phyloP scores from a whole-genome alignment of 1,139 yeast species.

The Hemisphaericaspora lyxosophila region DNA sequence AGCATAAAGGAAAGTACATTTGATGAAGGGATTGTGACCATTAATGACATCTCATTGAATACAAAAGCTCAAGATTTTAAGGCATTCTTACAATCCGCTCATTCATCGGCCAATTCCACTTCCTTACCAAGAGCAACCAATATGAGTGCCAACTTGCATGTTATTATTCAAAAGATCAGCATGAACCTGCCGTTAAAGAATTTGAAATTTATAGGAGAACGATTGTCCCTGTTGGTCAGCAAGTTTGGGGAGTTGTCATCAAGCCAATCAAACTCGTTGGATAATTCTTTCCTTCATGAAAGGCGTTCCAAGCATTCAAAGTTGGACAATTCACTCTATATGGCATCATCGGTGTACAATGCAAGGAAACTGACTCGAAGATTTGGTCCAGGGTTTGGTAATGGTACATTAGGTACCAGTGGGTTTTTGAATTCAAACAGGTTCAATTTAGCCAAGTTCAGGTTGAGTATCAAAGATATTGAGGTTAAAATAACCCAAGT shows the following conservation, averaged over 20 bases:
- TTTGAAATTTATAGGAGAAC: slow-evolving; percentile 15
- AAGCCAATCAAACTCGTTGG: slow-evolving; percentile 18
- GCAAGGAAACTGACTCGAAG: slow-evolving; percentile 2
- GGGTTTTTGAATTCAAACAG: slow-evolving; percentile 4
- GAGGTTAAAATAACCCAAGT: slow-evolving; percentile 27
- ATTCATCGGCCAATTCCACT: slow-evolving; percentile 13
- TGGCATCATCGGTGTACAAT: slow-evolving; percentile 6
- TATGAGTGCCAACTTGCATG: slow-evolving; percentile 19
- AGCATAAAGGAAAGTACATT: slow-evolving; percentile 10
- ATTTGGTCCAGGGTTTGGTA: slow-evolving; percentile 10
- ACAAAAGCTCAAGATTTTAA: slow-evolving; percentile 26
- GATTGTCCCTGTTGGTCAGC: slow-evolving; percentile 13
- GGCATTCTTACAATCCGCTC: slow-evolving; percentile 21
- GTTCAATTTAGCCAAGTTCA: slow-evolving; percentile 19
- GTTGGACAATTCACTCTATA: slow-evolving; percentile 8
- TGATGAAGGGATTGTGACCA: slow-evolving; percentile 17
- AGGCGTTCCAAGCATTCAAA: slow-evolving; percentile 1
- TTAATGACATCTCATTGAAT: slow-evolving; percentile 22
- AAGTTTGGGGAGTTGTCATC: slow-evolving; percentile 22
- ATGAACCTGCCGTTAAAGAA: slow-evolving; percentile 15
- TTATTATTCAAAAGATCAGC: slow-evolving; percentile 21
- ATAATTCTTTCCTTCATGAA: slow-evolving; percentile 15
- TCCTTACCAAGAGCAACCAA: slow-evolving; percentile 22
- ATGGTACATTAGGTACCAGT: slow-evolving; percentile 2
- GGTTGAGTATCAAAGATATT: slow-evolving; percentile 24